Base-by-base conservation (phyloP, 225 moss, liverwort and hornwort species). In the Takakia lepidozioides region DNA sequence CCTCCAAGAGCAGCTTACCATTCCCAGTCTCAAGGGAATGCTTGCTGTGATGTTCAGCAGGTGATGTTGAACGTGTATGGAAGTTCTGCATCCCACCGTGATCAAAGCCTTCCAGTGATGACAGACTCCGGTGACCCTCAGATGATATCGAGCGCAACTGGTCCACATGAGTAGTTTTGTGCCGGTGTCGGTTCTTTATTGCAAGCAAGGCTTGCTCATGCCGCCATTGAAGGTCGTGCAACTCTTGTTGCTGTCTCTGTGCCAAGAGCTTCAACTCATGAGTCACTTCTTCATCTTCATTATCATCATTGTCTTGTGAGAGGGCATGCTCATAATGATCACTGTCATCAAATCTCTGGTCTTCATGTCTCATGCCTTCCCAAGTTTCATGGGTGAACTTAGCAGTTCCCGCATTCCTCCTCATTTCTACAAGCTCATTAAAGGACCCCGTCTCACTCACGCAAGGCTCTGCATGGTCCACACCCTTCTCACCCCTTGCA, bases 401-500 rank as follows among this genome's bases (percentile, higher is more conserved):
- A 34, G 54, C 35, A 27, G 8, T 60, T n/a, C 54, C 43, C 21
- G 18, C 66, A 22, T 49, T 60, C 13, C 55, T 67, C 30, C 43
- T 59, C n/a, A 54, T 42, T 48, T 67, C 66, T 40, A 67, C 66
- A 27, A 67, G 66, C 32, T 49, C 41, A 42, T 67, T 67, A 48
- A 67, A 60, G 24, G 54, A 47, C 29, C 32, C 37, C 27, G 49
- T 34, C 35, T 55, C 29, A 29, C 32, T 49, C 18, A 24, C 27
- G 19, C 27, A 43, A 28, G 29, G 40, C 40, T 54, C 40, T 10
- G 40, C 39, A 16, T 17, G 39, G 19, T 11, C 17, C 2, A 16
- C 38, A 30, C 49, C 25, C 7, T 43, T 49, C 11, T 7, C 11
- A 32, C 8, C 32, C 18, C 22, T 48, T 25, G 48, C 48, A 17